phyloP scores from a whole-genome alignment of 1,139 yeast species.

The Taphrina wiesneri region DNA sequence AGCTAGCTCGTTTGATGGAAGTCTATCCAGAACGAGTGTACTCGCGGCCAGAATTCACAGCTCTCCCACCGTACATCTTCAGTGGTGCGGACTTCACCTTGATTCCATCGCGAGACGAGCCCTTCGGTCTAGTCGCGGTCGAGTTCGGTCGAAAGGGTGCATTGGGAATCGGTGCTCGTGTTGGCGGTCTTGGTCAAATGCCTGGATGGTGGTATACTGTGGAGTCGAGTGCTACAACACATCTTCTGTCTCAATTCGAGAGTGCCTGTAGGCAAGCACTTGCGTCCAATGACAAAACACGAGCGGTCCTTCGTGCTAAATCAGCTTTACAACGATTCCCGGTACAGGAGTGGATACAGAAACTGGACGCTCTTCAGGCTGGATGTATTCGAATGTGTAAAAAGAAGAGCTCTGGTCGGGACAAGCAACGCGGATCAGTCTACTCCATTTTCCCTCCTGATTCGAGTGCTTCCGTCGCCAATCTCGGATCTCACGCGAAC shows the following conservation, averaged over 20 bases:
- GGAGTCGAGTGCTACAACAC: slow-evolving; percentile 35
- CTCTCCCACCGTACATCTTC: slow-evolving; percentile 36
- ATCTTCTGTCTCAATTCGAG: slow-evolving; percentile 35
- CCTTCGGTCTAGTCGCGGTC: slow-evolving; percentile 37
- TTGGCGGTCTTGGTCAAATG: slow-evolving; percentile 38
- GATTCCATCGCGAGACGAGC: slow-evolving; percentile 38
- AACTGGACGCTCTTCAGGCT: slow-evolving; percentile 31
- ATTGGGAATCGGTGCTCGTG: slow-evolving; percentile 37
- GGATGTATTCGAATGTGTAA: slow-evolving; percentile 35
- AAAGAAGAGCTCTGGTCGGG: slow-evolving; percentile 28
- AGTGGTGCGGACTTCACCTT: slow-evolving; percentile 37
- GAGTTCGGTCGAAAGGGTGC: slow-evolving; percentile 38
- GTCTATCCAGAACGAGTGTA: slow-evolving; percentile 34
- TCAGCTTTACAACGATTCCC: slow-evolving; percentile 36
- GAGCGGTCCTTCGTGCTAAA: slow-evolving; percentile 34
- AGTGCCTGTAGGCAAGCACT: slow-evolving; percentile 35
- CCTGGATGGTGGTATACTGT: slow-evolving; percentile 38
- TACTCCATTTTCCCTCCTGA: slow-evolving; percentile 32
- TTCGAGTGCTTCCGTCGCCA: slow-evolving; percentile 27
- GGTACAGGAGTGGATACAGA: slow-evolving; percentile 35
- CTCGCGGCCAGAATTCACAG: slow-evolving; percentile 36
- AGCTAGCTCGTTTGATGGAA: slow-evolving; percentile 32
- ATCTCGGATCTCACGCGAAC: slow-evolving; percentile 27
- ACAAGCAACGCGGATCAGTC: slow-evolving; percentile 32
- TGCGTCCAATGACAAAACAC: slow-evolving; percentile 30